phyloP scores from a whole-genome alignment of 2,329 filamentous ascomycete genomes.

The Fusarium musae region DNA sequence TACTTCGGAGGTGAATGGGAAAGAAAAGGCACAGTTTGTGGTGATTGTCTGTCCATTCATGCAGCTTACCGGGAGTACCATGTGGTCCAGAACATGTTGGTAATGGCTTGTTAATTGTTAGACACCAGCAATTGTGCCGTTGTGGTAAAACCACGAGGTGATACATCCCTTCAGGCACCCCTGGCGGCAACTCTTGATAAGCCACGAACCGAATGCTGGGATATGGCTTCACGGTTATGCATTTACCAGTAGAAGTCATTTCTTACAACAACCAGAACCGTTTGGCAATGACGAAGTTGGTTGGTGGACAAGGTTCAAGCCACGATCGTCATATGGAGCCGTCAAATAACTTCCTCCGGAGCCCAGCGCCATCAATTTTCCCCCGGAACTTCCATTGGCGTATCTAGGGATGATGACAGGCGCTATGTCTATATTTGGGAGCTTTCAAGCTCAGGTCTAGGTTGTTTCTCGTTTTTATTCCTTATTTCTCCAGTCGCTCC shows the following conservation, averaged over 20 bases:
- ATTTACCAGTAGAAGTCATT: constrained; percentile 21
- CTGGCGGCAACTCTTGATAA: constrained; percentile 29
- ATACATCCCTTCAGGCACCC: constrained; percentile 6
- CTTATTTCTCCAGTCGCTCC: constrained; percentile 1
- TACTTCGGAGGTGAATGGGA: neutral
- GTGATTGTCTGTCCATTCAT: neutral
- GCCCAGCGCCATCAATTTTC: constrained; percentile 22
- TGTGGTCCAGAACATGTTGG: neutral
- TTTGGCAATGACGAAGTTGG: constrained; percentile 19
- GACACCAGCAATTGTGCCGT: constrained; percentile 2
- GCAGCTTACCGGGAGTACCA: neutral
- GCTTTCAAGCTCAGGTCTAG: neutral
- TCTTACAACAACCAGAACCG: constrained; percentile 30
- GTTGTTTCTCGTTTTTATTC: neutral
- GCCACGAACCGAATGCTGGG: constrained; percentile 27
- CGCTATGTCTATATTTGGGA: constrained; percentile 8
- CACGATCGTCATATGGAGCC: constrained; percentile 36
- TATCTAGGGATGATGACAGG: constrained; percentile 27
- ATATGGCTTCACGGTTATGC: constrained; percentile 28
- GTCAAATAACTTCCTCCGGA: constrained; percentile 7
- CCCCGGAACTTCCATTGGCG: constrained; percentile 34
- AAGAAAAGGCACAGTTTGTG: neutral
- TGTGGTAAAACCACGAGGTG: constrained; percentile 10
- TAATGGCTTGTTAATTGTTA: neutral
- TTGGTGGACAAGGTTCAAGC: constrained; percentile 30